Conservation (phyloP, 169 alveolate genomes). For the Hepatocystis sp. region DNA sequence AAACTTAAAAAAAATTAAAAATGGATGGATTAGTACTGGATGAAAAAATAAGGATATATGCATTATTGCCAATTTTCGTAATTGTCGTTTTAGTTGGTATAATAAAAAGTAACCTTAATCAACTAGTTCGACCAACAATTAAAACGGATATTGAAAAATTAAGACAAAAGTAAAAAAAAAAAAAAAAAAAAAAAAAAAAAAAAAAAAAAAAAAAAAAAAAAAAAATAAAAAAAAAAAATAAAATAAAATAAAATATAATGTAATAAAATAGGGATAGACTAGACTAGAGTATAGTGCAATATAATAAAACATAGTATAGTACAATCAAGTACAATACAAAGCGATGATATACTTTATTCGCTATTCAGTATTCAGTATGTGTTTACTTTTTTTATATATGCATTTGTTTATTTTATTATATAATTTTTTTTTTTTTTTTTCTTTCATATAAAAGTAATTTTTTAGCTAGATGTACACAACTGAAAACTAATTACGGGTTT, state of each 20-base stretch:
- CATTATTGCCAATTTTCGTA: conserved; percentile 78
- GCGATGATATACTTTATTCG: no score
- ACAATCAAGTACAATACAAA: no score
- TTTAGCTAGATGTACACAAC: conserved; percentile 16
- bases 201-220: neutral
- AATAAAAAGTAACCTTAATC: conserved; percentile 76
- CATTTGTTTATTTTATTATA: neutral
- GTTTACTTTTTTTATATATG: neutral
- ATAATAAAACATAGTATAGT: no score
- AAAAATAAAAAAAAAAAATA: conserved; percentile 1
- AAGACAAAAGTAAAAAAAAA: conserved; percentile 34
- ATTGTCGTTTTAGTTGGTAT: conserved; percentile 74
- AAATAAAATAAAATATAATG: no score
- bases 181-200: neutral
- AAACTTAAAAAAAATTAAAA: conserved; percentile 3
- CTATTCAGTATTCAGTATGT: neutral
- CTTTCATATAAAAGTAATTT: conserved; percentile 29
- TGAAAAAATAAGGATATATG: conserved; percentile 72
- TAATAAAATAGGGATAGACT: no score
- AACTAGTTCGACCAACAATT: conserved; percentile 24
- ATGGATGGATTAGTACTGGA: conserved; percentile 80
- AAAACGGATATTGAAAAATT: conserved; percentile 65
- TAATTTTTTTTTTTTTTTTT: neutral
- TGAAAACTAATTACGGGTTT: conserved; percentile 27
- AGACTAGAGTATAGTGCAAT: no score